Base-by-base conservation (phyloP, 2,329 filamentous ascomycete genomes). In the Calonectria naviculata region DNA sequence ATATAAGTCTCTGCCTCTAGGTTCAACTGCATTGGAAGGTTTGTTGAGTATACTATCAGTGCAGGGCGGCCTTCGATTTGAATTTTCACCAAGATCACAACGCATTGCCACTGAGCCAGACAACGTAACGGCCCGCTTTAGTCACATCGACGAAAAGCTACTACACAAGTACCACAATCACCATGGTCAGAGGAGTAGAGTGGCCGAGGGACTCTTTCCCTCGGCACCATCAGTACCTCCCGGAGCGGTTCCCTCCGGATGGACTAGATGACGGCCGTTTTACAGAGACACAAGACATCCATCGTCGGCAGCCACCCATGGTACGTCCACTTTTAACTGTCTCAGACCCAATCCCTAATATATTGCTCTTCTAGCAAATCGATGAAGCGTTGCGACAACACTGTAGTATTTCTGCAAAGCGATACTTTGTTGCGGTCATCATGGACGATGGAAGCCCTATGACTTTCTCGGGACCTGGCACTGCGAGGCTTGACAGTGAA, bases 371-470 rank as follows among this genome's bases (percentile, higher is more conserved):
- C 28, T 69, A 89, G 87, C 81, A 87, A 75, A 88, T 91, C 38
- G 85, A 86, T 38, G 84, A 86, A 71, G 88, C 87, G 29, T 80
- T 91, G 13, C 83, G 86, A 19, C 85, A 88, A 60, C 83, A 88
- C 46, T 90, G 88, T 73, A 84, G 85, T 42, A 88, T 91, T 54
- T 84, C 86, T 2, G 85, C 85, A 13, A 84, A 85, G 63, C 82
- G 83, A 71, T 91, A 87, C 76, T 90, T 91, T 73, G 82, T 91
- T 38, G 88, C 86, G 13, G 85, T 85, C 2, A 81, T 89, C 46
- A 81, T 84, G 41, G 86, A 89, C 31, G 86, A 88, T 69, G 87
- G 87, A 24, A 82, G 83, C 19, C 76, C 83, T 2, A 82, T 84
- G 68, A 87, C 84, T 4, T 88, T 87, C 66, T 83, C 85, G 4